Percentiles rank a stretch among this genome's conserved stretches.
Evolutionary conservation across 2,329 filamentous ascomycete genomes (phyloP).

Genomic region (Aspergillus fructus): DNA sequence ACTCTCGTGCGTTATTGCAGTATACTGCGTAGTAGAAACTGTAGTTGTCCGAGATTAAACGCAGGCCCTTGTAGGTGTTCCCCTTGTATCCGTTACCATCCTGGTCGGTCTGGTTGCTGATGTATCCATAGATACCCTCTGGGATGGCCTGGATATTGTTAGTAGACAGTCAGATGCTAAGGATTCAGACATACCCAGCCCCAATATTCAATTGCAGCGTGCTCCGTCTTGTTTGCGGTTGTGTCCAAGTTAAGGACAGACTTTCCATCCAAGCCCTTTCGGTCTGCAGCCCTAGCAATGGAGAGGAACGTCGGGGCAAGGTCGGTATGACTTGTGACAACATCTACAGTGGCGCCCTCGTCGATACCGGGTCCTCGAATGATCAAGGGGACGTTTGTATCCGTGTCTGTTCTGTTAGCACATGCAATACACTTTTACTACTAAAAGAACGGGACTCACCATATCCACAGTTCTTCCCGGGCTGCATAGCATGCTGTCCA

Average conservation of each 20-base stretch:
- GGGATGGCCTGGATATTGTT: slow-evolving; percentile 21
- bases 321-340: slow-evolving; percentile 62
- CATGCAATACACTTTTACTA: no score
- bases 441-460: not conserved
- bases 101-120: slow-evolving; percentile 19
- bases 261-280: slow-evolving; percentile 57
- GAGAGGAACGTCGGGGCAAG: slow-evolving; percentile 61
- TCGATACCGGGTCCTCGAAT: slow-evolving; percentile 58
- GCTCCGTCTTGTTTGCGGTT: slow-evolving; percentile 40
- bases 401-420: slow-evolving; percentile 22
- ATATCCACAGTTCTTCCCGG: slow-evolving; percentile 51
- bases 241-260: slow-evolving; percentile 43
- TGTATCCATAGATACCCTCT: slow-evolving; percentile 29
- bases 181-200: slow-evolving; percentile 31
- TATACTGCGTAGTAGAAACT: slow-evolving; percentile 67
- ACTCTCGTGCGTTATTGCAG: slow-evolving; percentile 67
- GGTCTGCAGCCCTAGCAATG: slow-evolving; percentile 27
- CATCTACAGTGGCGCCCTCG: slow-evolving; percentile 39
- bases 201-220: slow-evolving; percentile 61
- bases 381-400: slow-evolving; percentile 59
- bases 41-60: slow-evolving; percentile 56
- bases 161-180: not conserved
- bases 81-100: slow-evolving; percentile 21
- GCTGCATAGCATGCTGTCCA: slow-evolving; percentile 55
- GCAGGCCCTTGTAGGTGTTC: slow-evolving; percentile 63